phyloP scores from a whole-genome alignment of 495 filamentous ascomycete species.

The Xylaria cubensis region DNA sequence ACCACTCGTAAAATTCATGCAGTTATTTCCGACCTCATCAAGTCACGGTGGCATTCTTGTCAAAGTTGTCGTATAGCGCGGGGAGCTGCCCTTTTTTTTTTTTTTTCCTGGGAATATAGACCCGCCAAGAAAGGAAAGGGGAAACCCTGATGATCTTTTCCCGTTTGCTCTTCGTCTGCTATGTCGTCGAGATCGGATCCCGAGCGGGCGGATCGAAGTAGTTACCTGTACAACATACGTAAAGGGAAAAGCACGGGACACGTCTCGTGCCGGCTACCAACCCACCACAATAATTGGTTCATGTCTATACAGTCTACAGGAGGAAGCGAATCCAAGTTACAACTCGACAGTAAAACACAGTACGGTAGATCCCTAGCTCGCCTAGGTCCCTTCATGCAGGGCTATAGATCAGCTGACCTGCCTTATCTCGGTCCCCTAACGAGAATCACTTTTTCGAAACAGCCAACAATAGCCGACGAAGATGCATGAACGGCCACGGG shows the following conservation, averaged over 20 bases:
- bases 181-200: constrained; percentile 13
- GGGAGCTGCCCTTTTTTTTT: neutral
- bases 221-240: neutral
- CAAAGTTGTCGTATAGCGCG: neutral
- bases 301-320: neutral
- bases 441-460: neutral
- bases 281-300: neutral
- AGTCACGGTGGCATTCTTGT: neutral
- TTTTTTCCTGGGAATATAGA: neutral
- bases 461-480: neutral
- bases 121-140: neutral
- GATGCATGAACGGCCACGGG: neutral
- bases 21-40: neutral
- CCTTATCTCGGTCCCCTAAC: neutral
- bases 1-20: neutral
- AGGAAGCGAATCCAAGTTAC: neutral
- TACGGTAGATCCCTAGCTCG: neutral
- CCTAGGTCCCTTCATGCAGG: neutral
- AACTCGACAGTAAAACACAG: neutral
- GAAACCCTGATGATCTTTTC: constrained; percentile 17
- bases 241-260: neutral
- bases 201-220: constrained; percentile 8
- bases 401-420: constrained; percentile 6
- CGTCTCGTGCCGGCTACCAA: neutral
- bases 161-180: neutral